Base-by-base conservation (phyloP, 2,329 filamentous ascomycete genomes). In the Trichoderma harzianum region DNA sequence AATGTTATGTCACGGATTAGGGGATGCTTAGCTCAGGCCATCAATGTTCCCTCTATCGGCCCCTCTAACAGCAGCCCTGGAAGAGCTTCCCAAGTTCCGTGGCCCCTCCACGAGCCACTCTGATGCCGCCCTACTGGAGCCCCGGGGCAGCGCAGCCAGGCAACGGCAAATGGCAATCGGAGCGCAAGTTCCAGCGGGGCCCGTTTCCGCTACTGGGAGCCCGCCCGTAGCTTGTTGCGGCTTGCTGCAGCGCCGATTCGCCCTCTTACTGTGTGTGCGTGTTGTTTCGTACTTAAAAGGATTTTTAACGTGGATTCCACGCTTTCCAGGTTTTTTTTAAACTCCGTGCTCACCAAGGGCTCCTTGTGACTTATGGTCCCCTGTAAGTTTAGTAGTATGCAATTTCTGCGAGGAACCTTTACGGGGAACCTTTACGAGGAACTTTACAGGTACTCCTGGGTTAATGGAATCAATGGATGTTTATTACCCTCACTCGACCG, bases 1-100 rank as follows among this genome's bases (percentile, higher is more conserved):
- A 76, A 78, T 78, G 26, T 64, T 71, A 71, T 69, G 78, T 79
- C 77, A 76, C 73, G 62, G 76, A 76, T 73, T 67, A 67, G 64
- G 62, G 64, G 32, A 67, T 36, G 51, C 32, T 67, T 58, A 47
- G 43, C 43, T 47, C 43, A 47, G 43, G 43, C 43, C 43, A 47
- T 39, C 36, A 16, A 18, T n/a, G 7, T 8, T 43, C 39, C 7
- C 39, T 55, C 28, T 36, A 55, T 53, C 63, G 63, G 51, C 64
- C 64, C 64, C 64, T 58, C 64, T 67, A 36, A 34, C 32, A 34
- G 11, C 32, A 34, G 32, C 32, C 32, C 32, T 34, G 32, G 32
- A 14, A 36, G 16, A 57, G 64, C 64, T 67, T 39, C 53, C 64
- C 64, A 51, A 53, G 47, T 67, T 53, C 64, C 64, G 64, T 57